A percentile compares a stretch with the other conserved stretches of the same genome.
These are phyloP conservation scores for Zygoascus hellenicus DNA, from an alignment of 1,139 yeast genomes.

Conservation along the genomic window DNA sequence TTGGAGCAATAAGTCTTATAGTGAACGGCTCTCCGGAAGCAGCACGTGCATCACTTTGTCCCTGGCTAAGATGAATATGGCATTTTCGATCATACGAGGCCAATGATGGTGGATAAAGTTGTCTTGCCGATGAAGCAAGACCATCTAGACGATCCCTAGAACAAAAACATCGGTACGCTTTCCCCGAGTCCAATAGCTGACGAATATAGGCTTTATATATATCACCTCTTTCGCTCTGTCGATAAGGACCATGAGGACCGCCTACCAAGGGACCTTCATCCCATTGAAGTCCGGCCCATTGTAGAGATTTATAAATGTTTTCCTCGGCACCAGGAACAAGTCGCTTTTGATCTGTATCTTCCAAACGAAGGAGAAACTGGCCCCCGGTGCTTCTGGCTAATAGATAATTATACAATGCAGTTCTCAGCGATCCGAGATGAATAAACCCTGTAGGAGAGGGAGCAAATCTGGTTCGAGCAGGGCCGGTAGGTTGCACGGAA, in stretches of 20 bases:
- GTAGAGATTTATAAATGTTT: slow-evolving; percentile 65
- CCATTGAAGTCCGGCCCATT: slow-evolving; percentile 68
- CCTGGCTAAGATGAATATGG: slow-evolving; percentile 38
- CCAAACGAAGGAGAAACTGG: slow-evolving; percentile 71
- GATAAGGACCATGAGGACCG: slow-evolving; percentile 55
- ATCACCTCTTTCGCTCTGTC: slow-evolving; percentile 71
- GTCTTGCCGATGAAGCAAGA: slow-evolving; percentile 66
- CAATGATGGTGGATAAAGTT: slow-evolving; percentile 78
- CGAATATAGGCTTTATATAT: slow-evolving; percentile 59
- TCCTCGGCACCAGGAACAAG: slow-evolving; percentile 76
- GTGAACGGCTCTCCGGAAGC: slow-evolving; percentile 32
- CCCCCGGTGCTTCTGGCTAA: slow-evolving; percentile 79
- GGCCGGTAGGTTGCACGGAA: slow-evolving; percentile 37
- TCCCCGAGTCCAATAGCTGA: slow-evolving; percentile 51
- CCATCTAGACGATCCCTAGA: slow-evolving; percentile 67
- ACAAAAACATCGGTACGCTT: slow-evolving; percentile 85
- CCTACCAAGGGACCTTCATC: slow-evolving; percentile 81
- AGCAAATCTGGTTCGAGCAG: slow-evolving; percentile 89
- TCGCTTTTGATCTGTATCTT: slow-evolving; percentile 84
- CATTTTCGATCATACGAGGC: slow-evolving; percentile 91
- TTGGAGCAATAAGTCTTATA: slow-evolving; percentile 54
- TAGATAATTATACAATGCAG: slow-evolving; percentile 85
- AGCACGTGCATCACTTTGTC: slow-evolving; percentile 38
- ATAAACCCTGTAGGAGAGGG: slow-evolving; percentile 96
- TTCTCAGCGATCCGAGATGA: slow-evolving; percentile 87